Evolutionary conservation across 2,329 filamentous ascomycete genomes (phyloP).

Genomic region (Annulohypoxylon truncatum): DNA sequence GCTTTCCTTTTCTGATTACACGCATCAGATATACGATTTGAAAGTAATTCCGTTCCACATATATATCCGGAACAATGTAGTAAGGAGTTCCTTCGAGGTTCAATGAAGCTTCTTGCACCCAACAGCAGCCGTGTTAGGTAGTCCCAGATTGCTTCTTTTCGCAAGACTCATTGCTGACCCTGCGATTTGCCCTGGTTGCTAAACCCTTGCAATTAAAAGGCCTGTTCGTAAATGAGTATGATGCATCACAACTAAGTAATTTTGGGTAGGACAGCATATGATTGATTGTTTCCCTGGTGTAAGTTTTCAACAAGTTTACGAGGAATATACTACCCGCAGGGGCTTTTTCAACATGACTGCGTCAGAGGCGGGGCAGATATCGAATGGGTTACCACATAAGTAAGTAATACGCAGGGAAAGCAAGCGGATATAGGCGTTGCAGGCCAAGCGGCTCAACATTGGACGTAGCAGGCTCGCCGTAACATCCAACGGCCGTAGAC

Average conservation of each 20-base stretch:
- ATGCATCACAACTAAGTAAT: conserved; percentile 27
- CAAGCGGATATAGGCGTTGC: conserved; percentile 14
- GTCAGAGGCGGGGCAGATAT: conserved; percentile 36
- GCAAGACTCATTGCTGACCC: not conserved
- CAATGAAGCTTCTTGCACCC: not conserved
- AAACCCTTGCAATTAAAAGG: not conserved
- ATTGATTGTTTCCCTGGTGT: conserved; percentile 5
- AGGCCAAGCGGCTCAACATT: conserved; percentile 22
- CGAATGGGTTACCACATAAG: conserved; percentile 5
- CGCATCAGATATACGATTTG: not conserved
- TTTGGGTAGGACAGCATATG: conserved; percentile 34
- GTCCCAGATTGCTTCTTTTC: not conserved
- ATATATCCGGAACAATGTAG: conserved; percentile 9
- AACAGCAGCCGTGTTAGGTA: conserved; percentile 2
- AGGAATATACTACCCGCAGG: conserved; percentile 15
- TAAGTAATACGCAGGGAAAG: conserved; percentile 5
- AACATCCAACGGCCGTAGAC: conserved; percentile 23
- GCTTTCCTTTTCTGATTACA: not conserved
- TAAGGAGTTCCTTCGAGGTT: conserved; percentile 20
- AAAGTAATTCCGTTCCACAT: not conserved
- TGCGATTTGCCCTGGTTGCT: not conserved
- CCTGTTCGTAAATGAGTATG: conserved; percentile 5
- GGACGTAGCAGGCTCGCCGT: conserved; percentile 17
- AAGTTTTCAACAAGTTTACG: conserved; percentile 18
- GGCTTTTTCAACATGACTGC: conserved; percentile 26